Conservation (phyloP, 2,329 filamentous ascomycete species). For the Apiospora rasikravindrae region DNA sequence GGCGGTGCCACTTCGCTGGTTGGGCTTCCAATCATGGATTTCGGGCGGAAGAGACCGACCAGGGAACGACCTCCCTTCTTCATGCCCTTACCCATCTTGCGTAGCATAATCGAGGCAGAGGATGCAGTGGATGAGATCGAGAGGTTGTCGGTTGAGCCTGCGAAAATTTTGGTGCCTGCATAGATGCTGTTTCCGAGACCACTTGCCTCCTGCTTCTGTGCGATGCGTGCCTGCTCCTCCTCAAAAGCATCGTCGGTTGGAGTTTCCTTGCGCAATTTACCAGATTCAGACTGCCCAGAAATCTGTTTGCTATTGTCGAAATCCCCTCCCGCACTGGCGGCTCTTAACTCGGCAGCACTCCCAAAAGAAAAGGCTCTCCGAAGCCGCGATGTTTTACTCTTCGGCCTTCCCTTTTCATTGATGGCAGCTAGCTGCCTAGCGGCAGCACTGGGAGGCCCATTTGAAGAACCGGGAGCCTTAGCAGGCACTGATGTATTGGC, state of each 20-base stretch:
- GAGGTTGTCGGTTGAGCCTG: conserved; percentile 91
- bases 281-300: conserved; percentile 47
- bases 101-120: conserved; percentile 89
- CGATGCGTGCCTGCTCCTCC: conserved; percentile 89
- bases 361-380: conserved; percentile 96
- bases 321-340: conserved; percentile 48
- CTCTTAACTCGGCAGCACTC: conserved; percentile 87
- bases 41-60: conserved; percentile 92
- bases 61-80: conserved; percentile 91
- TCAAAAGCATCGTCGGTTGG: conserved; percentile 70
- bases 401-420: conserved; percentile 80
- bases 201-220: conserved; percentile 87
- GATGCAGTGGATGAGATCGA: conserved; percentile 90
- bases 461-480: conserved; percentile 36
- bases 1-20: conserved; percentile 69
- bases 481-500: conserved; percentile 40
- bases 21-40: conserved; percentile 83
- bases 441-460: conserved; percentile 66
- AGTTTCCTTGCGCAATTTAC: conserved; percentile 71
- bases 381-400: conserved; percentile 85
- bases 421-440: conserved; percentile 86
- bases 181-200: conserved; percentile 96
- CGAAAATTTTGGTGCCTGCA: conserved; percentile 82
- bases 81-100: conserved; percentile 99
- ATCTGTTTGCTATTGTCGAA: conserved; percentile 61